Conservation (phyloP, 129 eudicot species). For the Tanacetum coccineum region DNA sequence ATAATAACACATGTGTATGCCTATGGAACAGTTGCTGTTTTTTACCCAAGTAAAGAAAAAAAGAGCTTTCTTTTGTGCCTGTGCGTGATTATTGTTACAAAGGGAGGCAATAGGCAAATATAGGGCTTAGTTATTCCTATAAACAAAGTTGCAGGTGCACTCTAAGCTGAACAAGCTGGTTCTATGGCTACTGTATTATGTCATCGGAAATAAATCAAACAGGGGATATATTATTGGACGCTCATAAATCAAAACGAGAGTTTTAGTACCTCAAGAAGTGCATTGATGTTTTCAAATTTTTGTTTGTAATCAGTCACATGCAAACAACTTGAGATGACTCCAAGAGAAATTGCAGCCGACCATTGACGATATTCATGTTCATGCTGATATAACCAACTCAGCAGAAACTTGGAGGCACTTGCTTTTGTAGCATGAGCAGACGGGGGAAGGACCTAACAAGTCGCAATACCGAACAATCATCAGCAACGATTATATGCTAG, state of each 20-base stretch:
- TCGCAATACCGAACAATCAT: conserved; percentile 15
- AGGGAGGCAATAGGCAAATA: neutral
- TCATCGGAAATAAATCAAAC: neutral
- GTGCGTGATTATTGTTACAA: neutral
- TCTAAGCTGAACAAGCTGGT: neutral
- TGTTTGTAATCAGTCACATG: conserved; percentile 83
- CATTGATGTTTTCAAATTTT: conserved; percentile 58
- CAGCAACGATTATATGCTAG: conserved; percentile 7
- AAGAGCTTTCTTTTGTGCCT: neutral
- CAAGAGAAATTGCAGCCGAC: conserved; percentile 98
- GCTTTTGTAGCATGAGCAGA: conserved; percentile 84
- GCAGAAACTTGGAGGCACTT: conserved; percentile 71
- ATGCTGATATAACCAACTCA: conserved; percentile 74
- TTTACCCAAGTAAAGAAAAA: neutral
- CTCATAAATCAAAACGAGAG: neutral
- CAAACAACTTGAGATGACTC: conserved; percentile 78
- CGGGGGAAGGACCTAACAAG: conserved; percentile 69
- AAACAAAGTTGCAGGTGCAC: conserved; percentile 5
- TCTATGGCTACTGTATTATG: neutral
- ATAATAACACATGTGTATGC: neutral
- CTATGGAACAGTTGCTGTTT: neutral
- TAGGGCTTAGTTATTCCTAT: neutral
- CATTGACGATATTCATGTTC: conserved; percentile 97
- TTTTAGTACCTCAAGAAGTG: conserved; percentile 73
- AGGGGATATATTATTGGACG: neutral